Base-by-base conservation (phyloP, 1,139 yeast species). In the Petasospora rhodanensis region DNA sequence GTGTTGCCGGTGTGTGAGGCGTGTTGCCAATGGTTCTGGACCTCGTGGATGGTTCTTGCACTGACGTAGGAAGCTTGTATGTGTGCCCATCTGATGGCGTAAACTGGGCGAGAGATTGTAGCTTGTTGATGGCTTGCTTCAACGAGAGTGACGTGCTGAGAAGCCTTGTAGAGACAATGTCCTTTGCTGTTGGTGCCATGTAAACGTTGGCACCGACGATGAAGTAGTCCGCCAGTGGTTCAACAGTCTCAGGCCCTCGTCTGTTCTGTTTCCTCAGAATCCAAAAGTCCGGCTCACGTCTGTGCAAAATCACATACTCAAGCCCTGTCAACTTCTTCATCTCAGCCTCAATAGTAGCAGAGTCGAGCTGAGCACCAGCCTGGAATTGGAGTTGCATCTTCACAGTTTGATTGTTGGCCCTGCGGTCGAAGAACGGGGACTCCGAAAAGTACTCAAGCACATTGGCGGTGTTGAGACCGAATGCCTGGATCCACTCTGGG, bases 341-440 rank as follows among this genome's bases (percentile, higher is more conserved):
- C 50, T 81, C 83, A 17, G 60, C 54, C 29, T 65, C 64, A 18
- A 73, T 51, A 22, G 35, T 36, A 1, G 35, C 26, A 6, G 45
- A 38, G 27, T 40, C 40, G 17, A 42, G 59, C 45, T 66, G 74
- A 37, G 76, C 59, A 51, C 71, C 66, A 35, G 78, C 83, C 48
- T 79, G 83, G 68, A 80, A 87, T 57, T 89, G 97, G 41, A 82
- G 74, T 59, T 91, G 99, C 98, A 91, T 91, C 61, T 84, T 84
- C 25, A 93, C 71, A 22, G 86, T 93, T 58, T 89, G 97, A 59
- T 91, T 91, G 58, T 87, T 91, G 31, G 96, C 83, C 1, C 95
- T 78, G 46, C 96, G 73, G 56, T 91, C 97, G 56, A 83, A 91
- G 59, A 91, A 93, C 3, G 99, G 98, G 5, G 95, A 84, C 46